Evolutionary conservation across 2,329 filamentous ascomycete species (phyloP).

Genomic region (Colletotrichum scovillei): DNA sequence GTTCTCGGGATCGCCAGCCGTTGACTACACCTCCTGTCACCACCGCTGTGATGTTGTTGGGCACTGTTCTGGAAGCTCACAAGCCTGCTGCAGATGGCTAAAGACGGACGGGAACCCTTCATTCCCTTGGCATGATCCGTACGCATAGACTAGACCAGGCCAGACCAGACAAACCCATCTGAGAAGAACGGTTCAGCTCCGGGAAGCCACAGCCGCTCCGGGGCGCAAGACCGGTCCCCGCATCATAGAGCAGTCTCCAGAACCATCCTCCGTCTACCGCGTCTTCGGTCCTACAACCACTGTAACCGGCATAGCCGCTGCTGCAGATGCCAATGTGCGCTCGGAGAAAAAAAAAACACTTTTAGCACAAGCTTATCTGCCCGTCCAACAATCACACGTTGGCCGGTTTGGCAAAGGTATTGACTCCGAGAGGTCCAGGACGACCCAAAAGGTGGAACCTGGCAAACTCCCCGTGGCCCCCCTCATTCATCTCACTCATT

Average conservation of each 20-base stretch:
- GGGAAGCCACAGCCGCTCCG: background rate
- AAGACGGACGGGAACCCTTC: conserved; percentile 16
- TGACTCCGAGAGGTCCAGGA: conserved; percentile 28
- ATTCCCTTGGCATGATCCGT: background rate
- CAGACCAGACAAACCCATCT: background rate
- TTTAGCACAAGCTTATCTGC: conserved; percentile 11
- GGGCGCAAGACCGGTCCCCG: conserved; percentile 2
- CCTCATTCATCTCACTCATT: conserved; percentile 8
- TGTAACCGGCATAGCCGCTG: conserved; percentile 21
- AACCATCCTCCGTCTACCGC: background rate
- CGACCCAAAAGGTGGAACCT: conserved; percentile 11
- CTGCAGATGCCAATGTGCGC: conserved; percentile 25
- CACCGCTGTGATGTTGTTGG: conserved; percentile 10
- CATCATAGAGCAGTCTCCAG: background rate
- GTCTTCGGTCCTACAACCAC: conserved; percentile 8
- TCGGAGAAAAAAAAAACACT: conserved; percentile 22
- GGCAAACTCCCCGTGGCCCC: background rate
- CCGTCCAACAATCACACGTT: conserved; percentile 29
- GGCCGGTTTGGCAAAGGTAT: conserved; percentile 15
- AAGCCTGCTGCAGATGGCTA: conserved; percentile 19
- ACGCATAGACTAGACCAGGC: background rate
- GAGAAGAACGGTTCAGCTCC: background rate
- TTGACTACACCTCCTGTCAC: background rate
- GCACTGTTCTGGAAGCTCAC: conserved; percentile 19
- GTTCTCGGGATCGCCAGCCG: conserved; percentile 13